Percentiles rank a stretch among this genome's conserved stretches.
Conservation (phyloP, 2,329 filamentous ascomycete species). For the Periglandula ipomoeae region DNA sequence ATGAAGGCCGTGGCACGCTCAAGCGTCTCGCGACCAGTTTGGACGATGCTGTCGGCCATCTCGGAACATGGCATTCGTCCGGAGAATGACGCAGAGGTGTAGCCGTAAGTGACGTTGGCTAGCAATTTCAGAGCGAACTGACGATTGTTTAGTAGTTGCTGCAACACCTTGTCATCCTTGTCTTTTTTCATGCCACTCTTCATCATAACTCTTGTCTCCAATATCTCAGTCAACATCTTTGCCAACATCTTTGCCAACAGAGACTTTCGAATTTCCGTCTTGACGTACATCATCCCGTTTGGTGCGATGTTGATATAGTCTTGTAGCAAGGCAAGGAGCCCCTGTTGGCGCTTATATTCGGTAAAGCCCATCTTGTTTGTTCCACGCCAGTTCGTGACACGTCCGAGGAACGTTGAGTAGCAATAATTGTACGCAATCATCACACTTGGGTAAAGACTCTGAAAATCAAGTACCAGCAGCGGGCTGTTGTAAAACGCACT, state of each 20-base stretch:
- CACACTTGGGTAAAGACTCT: constrained; percentile 90
- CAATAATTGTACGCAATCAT: constrained; percentile 99
- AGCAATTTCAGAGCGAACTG: constrained; percentile 92
- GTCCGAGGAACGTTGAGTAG: constrained; percentile 90
- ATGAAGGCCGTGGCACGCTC: constrained; percentile 91
- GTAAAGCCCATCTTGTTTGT: constrained; percentile 91
- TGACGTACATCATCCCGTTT: constrained; percentile 94
- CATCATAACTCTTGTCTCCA: constrained; percentile 95
- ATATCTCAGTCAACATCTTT: constrained; percentile 92
- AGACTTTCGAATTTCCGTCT: constrained; percentile 76
- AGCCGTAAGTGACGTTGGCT: constrained; percentile 98
- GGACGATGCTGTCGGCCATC: constrained; percentile 96
- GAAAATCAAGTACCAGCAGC: constrained; percentile 86
- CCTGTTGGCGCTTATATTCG: constrained; percentile 69
- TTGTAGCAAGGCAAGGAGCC: constrained; percentile 67
- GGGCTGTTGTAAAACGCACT: constrained; percentile 91
- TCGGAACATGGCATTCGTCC: constrained; percentile 97
- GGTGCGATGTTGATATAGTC: constrained; percentile 87
- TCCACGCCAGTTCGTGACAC: constrained; percentile 80
- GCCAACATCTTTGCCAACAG: constrained; percentile 94
- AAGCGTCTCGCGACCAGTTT: constrained; percentile 87
- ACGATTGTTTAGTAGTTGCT: constrained; percentile 83
- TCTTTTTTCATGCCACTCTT: constrained; percentile 94
- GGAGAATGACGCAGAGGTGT: constrained; percentile 93
- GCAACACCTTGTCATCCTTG: constrained; percentile 76